Evolutionary conservation across 345 rosid species (phyloP).

Genomic region (Eucalyptus sp.): DNA sequence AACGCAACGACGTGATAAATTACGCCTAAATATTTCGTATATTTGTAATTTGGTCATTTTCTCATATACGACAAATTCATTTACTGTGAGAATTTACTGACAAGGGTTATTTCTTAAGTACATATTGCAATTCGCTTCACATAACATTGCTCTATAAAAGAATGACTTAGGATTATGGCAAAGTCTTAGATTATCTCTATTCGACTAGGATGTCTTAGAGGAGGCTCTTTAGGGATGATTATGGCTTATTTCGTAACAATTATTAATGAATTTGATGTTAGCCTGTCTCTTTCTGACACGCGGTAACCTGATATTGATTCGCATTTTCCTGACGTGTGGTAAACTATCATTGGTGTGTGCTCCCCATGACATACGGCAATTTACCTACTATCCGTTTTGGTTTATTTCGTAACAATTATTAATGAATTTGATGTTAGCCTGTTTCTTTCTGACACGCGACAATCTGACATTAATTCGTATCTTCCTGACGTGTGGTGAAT

Average conservation of each 20-base stretch:
- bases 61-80: background rate
- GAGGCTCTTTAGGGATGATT: background rate
- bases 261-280: background rate
- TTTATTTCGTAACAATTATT: too few species aligned
- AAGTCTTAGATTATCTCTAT: background rate
- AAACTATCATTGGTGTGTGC: too few species aligned
- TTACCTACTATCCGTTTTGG: too few species aligned
- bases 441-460: background rate
- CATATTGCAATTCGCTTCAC: background rate
- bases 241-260: background rate
- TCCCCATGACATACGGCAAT: too few species aligned
- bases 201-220: background rate
- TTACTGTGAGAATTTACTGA: background rate
- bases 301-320: accelerated
- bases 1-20: background rate
- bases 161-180: background rate
- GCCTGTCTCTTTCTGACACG: accelerated
- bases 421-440: background rate
- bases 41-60: background rate
- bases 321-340: background rate
- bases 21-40: background rate
- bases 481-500: background rate
- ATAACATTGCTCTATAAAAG: background rate
- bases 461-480: accelerated
- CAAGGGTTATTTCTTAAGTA: background rate